Conservation (phyloP, 768 basidiomycete species). For the Pulveroboletus sp. region DNA sequence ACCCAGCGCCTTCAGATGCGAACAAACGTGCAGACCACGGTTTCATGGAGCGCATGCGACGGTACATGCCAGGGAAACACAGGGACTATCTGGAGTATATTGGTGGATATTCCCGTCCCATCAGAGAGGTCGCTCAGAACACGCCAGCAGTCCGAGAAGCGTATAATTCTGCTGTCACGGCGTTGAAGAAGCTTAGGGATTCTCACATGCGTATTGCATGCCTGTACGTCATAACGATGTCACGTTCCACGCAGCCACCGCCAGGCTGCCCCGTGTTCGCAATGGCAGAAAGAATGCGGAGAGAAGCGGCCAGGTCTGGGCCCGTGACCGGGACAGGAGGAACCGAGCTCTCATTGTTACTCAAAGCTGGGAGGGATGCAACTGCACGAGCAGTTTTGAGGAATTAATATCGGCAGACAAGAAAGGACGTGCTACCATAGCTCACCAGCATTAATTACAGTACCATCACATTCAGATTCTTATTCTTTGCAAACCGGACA, state of each 20-base stretch:
- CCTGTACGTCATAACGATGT: conserved; percentile 85
- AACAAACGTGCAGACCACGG: conserved; percentile 67
- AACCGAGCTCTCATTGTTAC: conserved; percentile 72
- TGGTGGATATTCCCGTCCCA: conserved; percentile 50
- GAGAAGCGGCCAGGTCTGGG: conserved; percentile 41
- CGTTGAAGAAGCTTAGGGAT: conserved; percentile 83
- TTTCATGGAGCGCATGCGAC: conserved; percentile 92
- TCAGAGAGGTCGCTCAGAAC: conserved; percentile 59
- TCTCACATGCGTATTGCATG: conserved; percentile 87
- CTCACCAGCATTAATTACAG: conserved; percentile 13
- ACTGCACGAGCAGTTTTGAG: conserved; percentile 64
- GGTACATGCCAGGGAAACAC: conserved; percentile 94
- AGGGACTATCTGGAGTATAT: conserved; percentile 79
- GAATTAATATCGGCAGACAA: conserved; percentile 9
- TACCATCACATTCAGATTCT: not conserved
- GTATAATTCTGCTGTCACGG: conserved; percentile 76
- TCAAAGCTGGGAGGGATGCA: conserved; percentile 90
- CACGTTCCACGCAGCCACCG: conserved; percentile 52
- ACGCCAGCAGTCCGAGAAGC: conserved; percentile 62
- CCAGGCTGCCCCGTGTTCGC: conserved; percentile 52
- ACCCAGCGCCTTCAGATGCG: conserved; percentile 62
- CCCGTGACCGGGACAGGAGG: conserved; percentile 87
- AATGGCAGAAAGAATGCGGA: conserved; percentile 50
- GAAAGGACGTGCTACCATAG: not conserved
- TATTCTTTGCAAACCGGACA: not conserved